Evolutionary conservation across 352 stramenopile genomes (phyloP), one percentile per base, ranked within the genome.

Genomic region (Phytopythium mirpurense): DNA sequence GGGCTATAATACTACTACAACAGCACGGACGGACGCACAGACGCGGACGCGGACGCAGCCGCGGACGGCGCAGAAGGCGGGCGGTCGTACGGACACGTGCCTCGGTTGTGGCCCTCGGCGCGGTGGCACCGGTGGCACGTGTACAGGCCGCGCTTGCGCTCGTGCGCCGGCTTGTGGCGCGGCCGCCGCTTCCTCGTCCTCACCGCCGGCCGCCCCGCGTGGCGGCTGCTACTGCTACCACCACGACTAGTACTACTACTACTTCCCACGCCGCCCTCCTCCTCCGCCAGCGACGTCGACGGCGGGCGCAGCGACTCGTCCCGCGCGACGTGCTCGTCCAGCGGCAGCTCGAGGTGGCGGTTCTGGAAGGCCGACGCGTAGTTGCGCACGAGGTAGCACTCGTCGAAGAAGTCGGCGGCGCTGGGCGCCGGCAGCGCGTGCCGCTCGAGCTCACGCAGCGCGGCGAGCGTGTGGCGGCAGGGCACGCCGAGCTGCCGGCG

Each of bases 31-130:
- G n/a, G n/a, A n/a, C n/a, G n/a, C n/a, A n/a, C n/a, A n/a, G n/a
- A n/a, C n/a, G n/a, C n/a, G n/a, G n/a, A n/a, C n/a, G n/a, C n/a
- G n/a, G n/a, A n/a, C n/a, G n/a, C 29, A 32, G 36, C 36, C 9
- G 36, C 36, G 2, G 18, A 11, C 24, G 43, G n/a, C n/a, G n/a
- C n/a, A n/a, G n/a, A n/a, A n/a, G n/a, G n/a, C n/a, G n/a, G n/a
- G n/a, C n/a, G n/a, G 18, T 61, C 66, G 55, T 82, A 79, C 26
- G 72, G 63, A 26, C 72, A 82, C 26, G 68, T 79, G 23, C 70
- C 62, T 45, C 72, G 78, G 67, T 82, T 79, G 56, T 79, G 72
- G 12, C 72, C 72, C 29, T 82, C 72, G 26, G 68, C 68, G n/a
- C 70, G 62, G 29, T 70, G 53, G 31, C 72, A 82, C 27, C 64